These are phyloP conservation scores for Fusarium floridanum DNA, from an alignment of 2,329 filamentous ascomycete species.

Conservation along the genomic window DNA sequence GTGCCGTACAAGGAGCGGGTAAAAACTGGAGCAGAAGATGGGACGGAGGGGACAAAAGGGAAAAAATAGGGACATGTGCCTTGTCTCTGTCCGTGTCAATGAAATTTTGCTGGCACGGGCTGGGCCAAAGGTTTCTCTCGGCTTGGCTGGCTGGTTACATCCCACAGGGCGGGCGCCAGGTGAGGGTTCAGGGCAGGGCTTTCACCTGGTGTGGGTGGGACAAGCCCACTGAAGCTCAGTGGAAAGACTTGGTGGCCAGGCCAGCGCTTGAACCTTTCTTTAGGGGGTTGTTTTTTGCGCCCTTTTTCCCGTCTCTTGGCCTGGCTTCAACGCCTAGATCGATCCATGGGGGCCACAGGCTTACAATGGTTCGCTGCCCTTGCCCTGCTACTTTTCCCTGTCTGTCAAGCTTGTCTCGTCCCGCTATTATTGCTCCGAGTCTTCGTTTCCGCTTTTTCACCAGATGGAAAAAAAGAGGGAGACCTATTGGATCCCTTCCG, in stretches of 20 bases:
- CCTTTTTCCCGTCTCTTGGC: slow-evolving; percentile 21
- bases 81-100: slow-evolving; percentile 25
- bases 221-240: slow-evolving; percentile 11
- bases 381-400: slow-evolving; percentile 27
- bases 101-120: slow-evolving; percentile 43
- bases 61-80: slow-evolving; percentile 23
- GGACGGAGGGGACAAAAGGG: slow-evolving; percentile 9
- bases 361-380: slow-evolving; percentile 32
- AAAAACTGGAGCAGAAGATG: slow-evolving; percentile 41
- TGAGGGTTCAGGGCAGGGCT: slow-evolving; percentile 43
- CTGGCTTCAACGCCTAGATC: slow-evolving; percentile 38
- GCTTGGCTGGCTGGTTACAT: slow-evolving; percentile 32
- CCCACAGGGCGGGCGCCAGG: slow-evolving; percentile 31
- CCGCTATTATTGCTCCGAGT: slow-evolving; percentile 32
- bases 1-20: slow-evolving; percentile 47
- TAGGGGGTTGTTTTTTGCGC: slow-evolving; percentile 23
- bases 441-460: slow-evolving; percentile 33
- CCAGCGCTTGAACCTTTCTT: slow-evolving; percentile 26
- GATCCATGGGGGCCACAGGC: slow-evolving; percentile 31
- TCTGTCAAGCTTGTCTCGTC: slow-evolving; percentile 21
- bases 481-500: slow-evolving; percentile 38
- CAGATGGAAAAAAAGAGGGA: slow-evolving; percentile 8
- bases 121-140: slow-evolving; percentile 27
- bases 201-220: slow-evolving; percentile 37
- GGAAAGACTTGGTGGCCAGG: slow-evolving; percentile 4